Base-by-base conservation (phyloP, 441 rosid genomes). In the Biscutella auriculata region DNA sequence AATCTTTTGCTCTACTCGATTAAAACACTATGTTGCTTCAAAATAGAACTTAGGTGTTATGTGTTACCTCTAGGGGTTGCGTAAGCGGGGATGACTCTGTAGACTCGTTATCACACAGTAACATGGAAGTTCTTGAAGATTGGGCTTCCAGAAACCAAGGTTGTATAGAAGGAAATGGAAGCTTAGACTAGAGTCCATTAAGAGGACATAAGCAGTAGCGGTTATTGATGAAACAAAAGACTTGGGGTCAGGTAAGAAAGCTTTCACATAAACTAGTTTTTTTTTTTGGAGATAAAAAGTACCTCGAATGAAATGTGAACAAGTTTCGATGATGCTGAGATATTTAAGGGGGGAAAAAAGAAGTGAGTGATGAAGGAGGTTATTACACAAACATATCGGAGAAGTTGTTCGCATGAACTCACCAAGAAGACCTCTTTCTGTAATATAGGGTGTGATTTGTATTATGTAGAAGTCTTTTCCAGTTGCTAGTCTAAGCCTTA, bases 291-390 rank as follows among this genome's bases (percentile, higher is more conserved):
- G 30, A 23, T 46, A 25, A 45, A 54, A 34, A 29, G 30, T 2
- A 19, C 4, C 4, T 58, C 19, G 28, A 42, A 51, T 34, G 59
- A 62, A 27, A 61, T 40, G 53, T 60, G 72, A 6, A 74, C 88
- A 93, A 96, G 92, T 12, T 93, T 88, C 32, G 76, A 79, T 59
- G 98, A 88, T 65, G 57, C 46, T 41, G 95, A 93, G 78, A 84
- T 93, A 63, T 85, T 87, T 60, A 68, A 65, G 17, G 71, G 67
- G 9, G 85, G n/a, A n/a, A 72, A 23, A 79, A 74, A 11, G 79
- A 74, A 61, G 65, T 58, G 25, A 73, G 64, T 15, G 66, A 68
- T 19, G 73, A 68, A 19, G 23, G 23, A 42, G 60, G 68, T 56
- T 62, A 62, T 43, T 56, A 44, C 34, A 30, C 57, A 67, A 53